Conservation (phyloP, 805 yeast species). For the Metschnikowia koreensis region DNA sequence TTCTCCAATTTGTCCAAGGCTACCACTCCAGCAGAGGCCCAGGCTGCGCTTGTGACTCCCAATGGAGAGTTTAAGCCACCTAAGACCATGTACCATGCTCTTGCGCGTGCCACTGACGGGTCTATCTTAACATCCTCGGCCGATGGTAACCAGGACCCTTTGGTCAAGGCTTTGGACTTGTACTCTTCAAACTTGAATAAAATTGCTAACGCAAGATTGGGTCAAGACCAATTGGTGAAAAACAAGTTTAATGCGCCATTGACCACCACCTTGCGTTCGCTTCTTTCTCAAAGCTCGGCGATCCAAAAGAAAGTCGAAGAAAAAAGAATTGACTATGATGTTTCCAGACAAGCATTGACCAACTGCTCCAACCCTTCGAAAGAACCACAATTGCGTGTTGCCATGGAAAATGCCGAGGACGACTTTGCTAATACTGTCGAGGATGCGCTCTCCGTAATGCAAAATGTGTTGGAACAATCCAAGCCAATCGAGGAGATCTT, state of each 20-base stretch:
- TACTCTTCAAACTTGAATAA: constrained; percentile 69
- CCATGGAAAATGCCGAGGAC: constrained; percentile 83
- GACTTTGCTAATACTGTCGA: constrained; percentile 88
- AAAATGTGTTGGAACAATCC: constrained; percentile 70
- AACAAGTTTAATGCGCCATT: constrained; percentile 68
- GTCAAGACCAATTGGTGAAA: constrained; percentile 73
- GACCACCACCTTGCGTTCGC: constrained; percentile 56
- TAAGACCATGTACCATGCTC: constrained; percentile 79
- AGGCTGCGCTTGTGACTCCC: constrained; percentile 54
- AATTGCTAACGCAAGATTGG: constrained; percentile 78
- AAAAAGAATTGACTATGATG: constrained; percentile 75
- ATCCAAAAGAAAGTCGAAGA: constrained; percentile 75
- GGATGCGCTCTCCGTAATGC: constrained; percentile 81
- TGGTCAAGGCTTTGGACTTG: constrained; percentile 62
- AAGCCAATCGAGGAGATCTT: constrained; percentile 64
- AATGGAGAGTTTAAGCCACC: constrained; percentile 56
- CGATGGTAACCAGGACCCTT: constrained; percentile 43
- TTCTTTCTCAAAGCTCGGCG: constrained; percentile 60
- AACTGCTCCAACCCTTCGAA: constrained; percentile 45
- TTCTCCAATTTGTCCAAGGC: constrained; percentile 70
- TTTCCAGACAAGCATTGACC: constrained; percentile 55
- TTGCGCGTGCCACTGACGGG: constrained; percentile 69
- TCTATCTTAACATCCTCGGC: constrained; percentile 42
- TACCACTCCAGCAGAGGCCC: constrained; percentile 77
- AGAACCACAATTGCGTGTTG: constrained; percentile 70